Evolutionary conservation across 805 yeast genomes (phyloP).

Genomic region (Vanderwaltozyma verrucispora): DNA sequence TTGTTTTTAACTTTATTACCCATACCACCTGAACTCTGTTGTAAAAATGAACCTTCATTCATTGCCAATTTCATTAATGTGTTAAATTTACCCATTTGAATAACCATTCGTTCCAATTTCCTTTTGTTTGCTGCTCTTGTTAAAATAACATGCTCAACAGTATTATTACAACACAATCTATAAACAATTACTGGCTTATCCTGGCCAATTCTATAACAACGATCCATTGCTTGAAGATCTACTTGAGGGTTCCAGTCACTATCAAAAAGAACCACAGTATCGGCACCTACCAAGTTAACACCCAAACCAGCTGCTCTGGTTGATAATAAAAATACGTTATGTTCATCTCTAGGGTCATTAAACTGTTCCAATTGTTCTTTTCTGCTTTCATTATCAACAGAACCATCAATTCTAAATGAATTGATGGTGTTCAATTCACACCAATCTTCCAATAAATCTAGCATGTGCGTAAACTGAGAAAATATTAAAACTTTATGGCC

Average conservation of each 20-base stretch:
- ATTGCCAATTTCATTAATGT: constrained; percentile 31
- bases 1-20: constrained; percentile 19
- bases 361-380: constrained; percentile 49
- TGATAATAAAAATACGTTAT: constrained; percentile 58
- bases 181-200: constrained; percentile 70
- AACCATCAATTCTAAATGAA: constrained; percentile 67
- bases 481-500: constrained; percentile 72
- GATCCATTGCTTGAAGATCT: constrained; percentile 91
- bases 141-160: constrained; percentile 75
- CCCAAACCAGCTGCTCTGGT: constrained; percentile 97
- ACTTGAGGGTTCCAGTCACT: constrained; percentile 98
- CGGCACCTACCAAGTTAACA: constrained; percentile 75
- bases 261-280: constrained; percentile 81
- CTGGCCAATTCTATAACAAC: constrained; percentile 93
- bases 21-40: constrained; percentile 11
- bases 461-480: constrained; percentile 73
- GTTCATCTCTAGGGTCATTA: constrained; percentile 24
- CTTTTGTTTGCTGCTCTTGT: constrained; percentile 74
- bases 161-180: constrained; percentile 63
- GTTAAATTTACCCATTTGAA: constrained; percentile 52
- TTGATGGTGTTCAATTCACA: constrained; percentile 38
- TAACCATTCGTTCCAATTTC: constrained; percentile 64
- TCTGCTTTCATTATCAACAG: constrained; percentile 54
- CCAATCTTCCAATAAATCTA: constrained; percentile 77
- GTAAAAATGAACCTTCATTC: constrained; percentile 21